Base-by-base conservation (phyloP, 2,329 filamentous ascomycete genomes). In the Fusarium buharicum region DNA sequence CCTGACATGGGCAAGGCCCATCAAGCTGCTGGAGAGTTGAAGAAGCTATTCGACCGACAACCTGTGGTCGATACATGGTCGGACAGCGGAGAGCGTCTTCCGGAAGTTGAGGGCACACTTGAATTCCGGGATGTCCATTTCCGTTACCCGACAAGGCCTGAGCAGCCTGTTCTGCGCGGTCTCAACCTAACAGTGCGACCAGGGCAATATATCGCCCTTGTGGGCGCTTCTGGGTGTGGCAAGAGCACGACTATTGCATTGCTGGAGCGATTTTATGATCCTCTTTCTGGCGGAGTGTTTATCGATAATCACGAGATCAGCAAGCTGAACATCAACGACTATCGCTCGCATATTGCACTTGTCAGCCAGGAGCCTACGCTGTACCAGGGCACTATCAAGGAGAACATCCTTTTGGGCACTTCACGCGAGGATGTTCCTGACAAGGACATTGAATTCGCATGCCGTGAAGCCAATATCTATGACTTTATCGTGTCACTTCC, bases 51-150 rank as follows among this genome's bases (percentile, higher is more conserved):
- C 68, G 93, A 97, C 71, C 86, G 90, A 55, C 84, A 90, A 66
- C 94, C 95, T 0, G 77, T 79, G 3, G 95, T 98, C 66, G 93
- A 97, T 72, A 86, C 88, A 0, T 96, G 92, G 91, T 90, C 89
- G 0, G 67, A 82, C 0, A 86, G 89, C 1, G 93, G 93, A 14
- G 83, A 86, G 16, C 78, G 77, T 2, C 68, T 96, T 7, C 77
- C 85, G 1, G 71, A 81, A 3, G 83, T 94, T 20, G 86, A 95
- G 17, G 94, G 93, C 22, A 84, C 83, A 12, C 86, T 99, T 62
- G 93, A 98, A 74, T 96, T 99, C 79, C 87, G 90, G 17, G 88
- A 96, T 65, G 93, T 98, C 2, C 92, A 97, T 74, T 98, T 97
- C 84, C 86, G 92, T 37, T 99, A 98, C 72, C 93, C 94, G 0